Conservation (phyloP, 2,329 filamentous ascomycete genomes). For the Aspergillus aculeatus region DNA sequence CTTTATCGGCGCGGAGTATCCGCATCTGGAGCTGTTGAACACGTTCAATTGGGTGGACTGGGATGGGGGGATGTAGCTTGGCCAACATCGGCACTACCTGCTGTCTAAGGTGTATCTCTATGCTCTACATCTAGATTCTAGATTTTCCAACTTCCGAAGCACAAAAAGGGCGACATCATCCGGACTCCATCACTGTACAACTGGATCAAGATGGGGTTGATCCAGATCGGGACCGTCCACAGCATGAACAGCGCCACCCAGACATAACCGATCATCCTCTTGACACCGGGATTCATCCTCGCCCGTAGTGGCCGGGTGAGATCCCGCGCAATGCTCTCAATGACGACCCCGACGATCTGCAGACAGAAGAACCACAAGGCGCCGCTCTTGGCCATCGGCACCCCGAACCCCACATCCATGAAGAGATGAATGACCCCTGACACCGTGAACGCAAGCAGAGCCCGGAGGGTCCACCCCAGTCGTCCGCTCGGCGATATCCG, state of each 20-base stretch:
- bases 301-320: not conserved
- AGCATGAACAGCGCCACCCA: slow-evolving; percentile 19
- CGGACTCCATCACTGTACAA: slow-evolving; percentile 15
- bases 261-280: slow-evolving; percentile 13
- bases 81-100: not conserved
- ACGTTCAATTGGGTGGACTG: slow-evolving; percentile 6
- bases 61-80: not conserved
- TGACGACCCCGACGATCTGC: slow-evolving; percentile 14
- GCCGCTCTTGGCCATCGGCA: slow-evolving; percentile 11
- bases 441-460: slow-evolving; percentile 15
- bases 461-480: slow-evolving; percentile 7
- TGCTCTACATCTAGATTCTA: not conserved
- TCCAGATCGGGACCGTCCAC: slow-evolving; percentile 19
- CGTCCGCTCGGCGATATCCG: not conserved
- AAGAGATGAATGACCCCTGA: slow-evolving; percentile 19
- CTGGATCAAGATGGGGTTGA: slow-evolving; percentile 19
- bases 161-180: slow-evolving; percentile 18
- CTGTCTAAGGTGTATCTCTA: not conserved
- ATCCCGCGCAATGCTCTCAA: slow-evolving; percentile 6
- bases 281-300: not conserved
- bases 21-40: slow-evolving; percentile 4
- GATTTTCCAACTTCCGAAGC: slow-evolving; percentile 1
- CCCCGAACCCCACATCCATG: slow-evolving; percentile 21
- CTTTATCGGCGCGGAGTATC: not conserved
- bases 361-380: slow-evolving; percentile 20